These are phyloP conservation scores for Carex pumila DNA, from an alignment of 176 grass and related monocot genomes.

Conservation along the genomic window DNA sequence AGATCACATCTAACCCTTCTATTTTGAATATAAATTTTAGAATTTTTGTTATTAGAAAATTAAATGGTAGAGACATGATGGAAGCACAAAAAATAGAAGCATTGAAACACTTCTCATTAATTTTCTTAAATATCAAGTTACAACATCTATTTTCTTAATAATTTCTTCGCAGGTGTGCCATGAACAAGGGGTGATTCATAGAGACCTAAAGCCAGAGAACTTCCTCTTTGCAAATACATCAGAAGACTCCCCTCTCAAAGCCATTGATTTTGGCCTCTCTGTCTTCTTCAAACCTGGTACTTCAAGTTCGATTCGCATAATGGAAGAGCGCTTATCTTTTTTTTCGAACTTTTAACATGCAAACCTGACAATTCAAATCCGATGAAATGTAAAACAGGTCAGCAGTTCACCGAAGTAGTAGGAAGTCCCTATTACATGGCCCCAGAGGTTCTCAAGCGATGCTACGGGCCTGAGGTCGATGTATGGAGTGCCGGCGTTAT, in stretches of 20 bases:
- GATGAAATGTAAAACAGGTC: conserved; percentile 16
- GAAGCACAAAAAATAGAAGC: too few relatives aligned
- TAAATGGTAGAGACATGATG: too few relatives aligned
- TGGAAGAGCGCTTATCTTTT: not conserved
- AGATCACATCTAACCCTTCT: too few relatives aligned
- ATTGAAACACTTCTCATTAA: too few relatives aligned
- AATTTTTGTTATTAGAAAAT: too few relatives aligned
- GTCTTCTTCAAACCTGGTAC: conserved; percentile 62
- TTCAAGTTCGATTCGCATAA: not conserved
- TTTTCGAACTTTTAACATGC: not conserved
- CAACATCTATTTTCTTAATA: not conserved
- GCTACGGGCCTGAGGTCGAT: conserved; percentile 69
- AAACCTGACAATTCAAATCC: not conserved
- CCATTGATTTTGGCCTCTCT: conserved; percentile 94
- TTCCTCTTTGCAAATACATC: conserved; percentile 60
- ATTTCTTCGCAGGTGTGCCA: conserved; percentile 45
- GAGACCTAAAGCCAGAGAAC: conserved; percentile 89
- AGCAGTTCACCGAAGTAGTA: conserved; percentile 74
- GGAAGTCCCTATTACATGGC: conserved; percentile 93
- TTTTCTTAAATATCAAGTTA: not conserved
- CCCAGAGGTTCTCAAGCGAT: conserved; percentile 57
- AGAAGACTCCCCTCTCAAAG: conserved; percentile 69
- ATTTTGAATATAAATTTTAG: too few relatives aligned
- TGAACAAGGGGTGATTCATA: conserved; percentile 57
- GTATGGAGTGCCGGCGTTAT: conserved; percentile 91